Evolutionary conservation across 257 asterid species (phyloP).

Genomic region (Anisodus acutangulus): DNA sequence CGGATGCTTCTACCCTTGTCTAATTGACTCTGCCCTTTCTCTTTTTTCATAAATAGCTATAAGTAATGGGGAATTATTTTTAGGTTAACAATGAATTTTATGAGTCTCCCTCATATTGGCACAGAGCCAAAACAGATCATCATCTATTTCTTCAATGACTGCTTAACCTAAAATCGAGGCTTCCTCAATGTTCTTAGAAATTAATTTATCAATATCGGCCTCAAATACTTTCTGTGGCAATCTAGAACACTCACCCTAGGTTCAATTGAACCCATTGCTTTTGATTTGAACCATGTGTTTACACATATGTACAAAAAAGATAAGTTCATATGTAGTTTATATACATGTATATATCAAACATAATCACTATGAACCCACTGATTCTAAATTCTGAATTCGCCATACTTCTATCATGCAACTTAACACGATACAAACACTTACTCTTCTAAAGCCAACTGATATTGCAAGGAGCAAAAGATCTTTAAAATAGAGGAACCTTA

Average conservation of each 20-base stretch:
- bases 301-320: not conserved
- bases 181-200: not conserved
- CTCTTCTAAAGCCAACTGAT: not conserved
- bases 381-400: not conserved
- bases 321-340: not conserved
- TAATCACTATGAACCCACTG: not conserved
- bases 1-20: not conserved
- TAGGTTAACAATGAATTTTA: not conserved
- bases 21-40: not conserved
- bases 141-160: not conserved
- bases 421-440: not conserved
- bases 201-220: not conserved
- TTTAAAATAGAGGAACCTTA: not conserved
- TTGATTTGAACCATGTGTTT: not conserved
- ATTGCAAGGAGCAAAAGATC: not conserved
- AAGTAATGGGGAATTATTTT: not conserved
- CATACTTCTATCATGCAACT: not conserved
- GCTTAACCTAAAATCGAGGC: not conserved
- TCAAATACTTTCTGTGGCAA: not conserved
- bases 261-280: not conserved
- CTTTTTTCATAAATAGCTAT: not conserved
- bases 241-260: too few species aligned
- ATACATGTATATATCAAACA: not conserved
- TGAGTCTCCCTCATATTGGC: not conserved
- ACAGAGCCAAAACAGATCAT: not conserved